Base-by-base conservation (phyloP, 2,329 filamentous ascomycete genomes). In the Pseudopithomyces maydicus region DNA sequence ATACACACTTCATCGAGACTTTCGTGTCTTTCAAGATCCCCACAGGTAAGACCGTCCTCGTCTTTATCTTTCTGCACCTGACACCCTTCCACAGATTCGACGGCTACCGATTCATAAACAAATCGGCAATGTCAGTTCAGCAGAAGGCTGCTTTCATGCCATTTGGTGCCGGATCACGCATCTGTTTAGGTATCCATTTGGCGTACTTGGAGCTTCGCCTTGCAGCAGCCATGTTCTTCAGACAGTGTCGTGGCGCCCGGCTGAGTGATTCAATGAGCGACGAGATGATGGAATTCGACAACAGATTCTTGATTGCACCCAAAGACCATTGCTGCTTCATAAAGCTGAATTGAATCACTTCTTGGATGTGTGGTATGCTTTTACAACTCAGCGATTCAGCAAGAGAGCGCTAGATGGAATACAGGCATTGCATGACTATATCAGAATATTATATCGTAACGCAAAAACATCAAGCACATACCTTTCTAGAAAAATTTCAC, bases 101-200 rank as follows among this genome's bases (percentile, higher is more conserved):
- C 51, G 66, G 70, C 14, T 54, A 56, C 39, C 72, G 71, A 42
- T 76, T 68, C 62, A 45, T 71, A 20, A 47, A 57, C 20, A 44
- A 52, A 10, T 45, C 43, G 47, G 45, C 56, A 22, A 29, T 47
- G 53, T 51, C 26, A 49, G 63, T 2, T 63, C 65, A 2, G 67
- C 71, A 61, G 67, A 81, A 83, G 50, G 79, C 82, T 2, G 84
- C 84, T 15, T 90, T 88, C 60, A 85, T 87, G 79, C 87, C 88
- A 0, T 91, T 91, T 69, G 86, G 88, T 1, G 88, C 84, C 19
- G 89, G 89, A 0, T 85, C 88, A 0, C 79, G 88, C 19, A 88
- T 88, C 74, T 91, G 89, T 62, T 78, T 91, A 5, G 89, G 88
- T 0, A 84, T 86, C 4, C 87, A 90, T 64, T 84, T 91, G 61